Evolutionary conservation across 2,329 filamentous ascomycete species (phyloP).

Genomic region (Verticillium zaregamsianum): DNA sequence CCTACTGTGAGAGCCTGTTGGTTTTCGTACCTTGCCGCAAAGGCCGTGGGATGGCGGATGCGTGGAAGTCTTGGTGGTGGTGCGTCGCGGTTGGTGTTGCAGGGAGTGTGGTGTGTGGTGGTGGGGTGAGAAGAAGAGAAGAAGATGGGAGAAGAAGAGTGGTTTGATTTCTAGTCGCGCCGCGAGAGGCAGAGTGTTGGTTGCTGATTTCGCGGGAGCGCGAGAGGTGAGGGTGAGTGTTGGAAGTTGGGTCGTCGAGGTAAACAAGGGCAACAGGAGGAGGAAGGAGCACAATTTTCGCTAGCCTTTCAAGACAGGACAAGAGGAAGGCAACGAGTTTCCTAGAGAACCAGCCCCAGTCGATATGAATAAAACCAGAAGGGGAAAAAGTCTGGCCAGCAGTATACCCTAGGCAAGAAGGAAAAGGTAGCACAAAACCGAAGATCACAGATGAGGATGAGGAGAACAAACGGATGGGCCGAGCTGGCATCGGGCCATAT

Average conservation of each 20-base stretch:
- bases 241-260: too few relatives aligned
- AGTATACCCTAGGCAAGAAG: background rate
- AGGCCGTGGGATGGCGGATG: background rate
- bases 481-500: background rate
- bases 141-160: background rate
- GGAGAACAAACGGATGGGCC: background rate
- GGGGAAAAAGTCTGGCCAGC: background rate
- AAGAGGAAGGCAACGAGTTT: background rate
- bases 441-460: background rate
- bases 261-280: background rate
- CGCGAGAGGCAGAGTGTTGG: background rate
- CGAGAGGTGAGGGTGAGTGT: too few relatives aligned
- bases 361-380: background rate
- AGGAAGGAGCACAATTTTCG: background rate
- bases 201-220: too few relatives aligned
- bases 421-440: background rate
- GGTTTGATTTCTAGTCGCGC: background rate
- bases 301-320: background rate
- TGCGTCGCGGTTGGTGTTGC: background rate
- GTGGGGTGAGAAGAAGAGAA: background rate
- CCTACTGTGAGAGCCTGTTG: background rate
- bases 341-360: background rate
- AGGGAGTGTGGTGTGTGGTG: background rate
- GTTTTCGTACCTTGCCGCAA: background rate
- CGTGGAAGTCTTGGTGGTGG: background rate